Evolutionary conservation across 1,284 basidiomycete species (phyloP), one percentile per base, ranked within the genome.

Genomic region (Amylostereum areolatum): DNA sequence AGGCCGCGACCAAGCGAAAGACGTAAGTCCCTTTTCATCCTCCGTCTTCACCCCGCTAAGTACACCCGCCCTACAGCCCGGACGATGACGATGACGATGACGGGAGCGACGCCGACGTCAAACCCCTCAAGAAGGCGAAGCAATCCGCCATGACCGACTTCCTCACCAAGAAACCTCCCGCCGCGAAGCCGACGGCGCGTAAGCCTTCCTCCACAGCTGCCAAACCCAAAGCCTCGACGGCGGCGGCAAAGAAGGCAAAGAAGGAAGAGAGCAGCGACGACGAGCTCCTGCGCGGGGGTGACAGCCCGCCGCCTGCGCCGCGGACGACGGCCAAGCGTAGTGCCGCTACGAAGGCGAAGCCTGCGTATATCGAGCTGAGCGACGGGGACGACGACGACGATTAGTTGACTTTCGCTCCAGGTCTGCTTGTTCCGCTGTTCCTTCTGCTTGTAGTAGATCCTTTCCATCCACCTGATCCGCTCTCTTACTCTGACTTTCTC

Each of bases 61-160:
- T 36, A 41, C 12, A 3, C 27, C 6, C 7, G 3, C n/a, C 25
- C 36, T 9, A 49, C 46, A 73, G 71, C 46, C 59, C 61, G 8
- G 48, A 52, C 37, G 59, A 57, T 50, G 57, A 56, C 28, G 67
- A 65, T 6, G 66, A 64, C 3, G 68, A 70, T 8, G 73, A 75
- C 24, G 43, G 52, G 37, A 75, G 74, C 37, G 76, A 74, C 8
- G 45, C 58, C 46, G 57, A 68, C 32, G 53, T 65, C 44, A 78
- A 80, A 58, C 76, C 74, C 9, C 65, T 61, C 4, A 60, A 62
- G 47, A 67, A 66, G 60, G 55, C 56, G 52, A 60, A 62, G 52
- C 76, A 78, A 55, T 61, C 73, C 0, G 63, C 73, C 1, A 70
- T 81, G 34, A 75, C 78, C 1, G 80, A 84, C 58, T 83, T 82